Percentiles rank a stretch among this genome's conserved stretches.
Evolutionary conservation across 768 basidiomycete genomes (phyloP).

Genomic region (Podaxis pistillaris): DNA sequence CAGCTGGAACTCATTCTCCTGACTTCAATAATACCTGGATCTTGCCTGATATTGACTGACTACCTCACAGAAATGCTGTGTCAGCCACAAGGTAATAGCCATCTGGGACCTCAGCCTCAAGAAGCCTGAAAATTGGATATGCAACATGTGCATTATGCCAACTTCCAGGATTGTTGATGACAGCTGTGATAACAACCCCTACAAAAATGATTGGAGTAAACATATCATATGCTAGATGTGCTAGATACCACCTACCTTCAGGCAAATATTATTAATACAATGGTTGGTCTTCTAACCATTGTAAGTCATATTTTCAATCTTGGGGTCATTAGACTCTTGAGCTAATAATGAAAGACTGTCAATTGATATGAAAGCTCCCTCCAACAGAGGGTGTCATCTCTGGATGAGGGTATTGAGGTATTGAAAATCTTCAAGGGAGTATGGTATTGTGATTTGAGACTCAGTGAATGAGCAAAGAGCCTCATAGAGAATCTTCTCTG

Average conservation of each 20-base stretch:
- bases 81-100: constrained; percentile 44
- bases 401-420: constrained; percentile 24
- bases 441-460: constrained; percentile 25
- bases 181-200: constrained; percentile 35
- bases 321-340: constrained; percentile 33
- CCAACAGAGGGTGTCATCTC: constrained; percentile 27
- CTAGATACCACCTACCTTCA: no score
- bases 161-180: constrained; percentile 42
- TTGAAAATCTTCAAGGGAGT: constrained; percentile 26
- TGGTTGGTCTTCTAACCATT: constrained; percentile 44
- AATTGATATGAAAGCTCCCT: constrained; percentile 39
- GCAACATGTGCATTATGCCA: constrained; percentile 49
- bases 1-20: constrained; percentile 21
- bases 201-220: constrained; percentile 20
- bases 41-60: constrained; percentile 24
- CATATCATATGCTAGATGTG: neutral
- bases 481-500: constrained; percentile 27
- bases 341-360: constrained; percentile 40
- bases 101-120: constrained; percentile 32
- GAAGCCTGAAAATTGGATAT: constrained; percentile 33
- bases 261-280: constrained; percentile 35
- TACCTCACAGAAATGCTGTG: constrained; percentile 43
- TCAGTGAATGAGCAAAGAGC: constrained; percentile 28
- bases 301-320: constrained; percentile 45
- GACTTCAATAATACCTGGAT: constrained; percentile 39